phyloP scores from a whole-genome alignment of 306 rosid species.

The Malus fusca region DNA sequence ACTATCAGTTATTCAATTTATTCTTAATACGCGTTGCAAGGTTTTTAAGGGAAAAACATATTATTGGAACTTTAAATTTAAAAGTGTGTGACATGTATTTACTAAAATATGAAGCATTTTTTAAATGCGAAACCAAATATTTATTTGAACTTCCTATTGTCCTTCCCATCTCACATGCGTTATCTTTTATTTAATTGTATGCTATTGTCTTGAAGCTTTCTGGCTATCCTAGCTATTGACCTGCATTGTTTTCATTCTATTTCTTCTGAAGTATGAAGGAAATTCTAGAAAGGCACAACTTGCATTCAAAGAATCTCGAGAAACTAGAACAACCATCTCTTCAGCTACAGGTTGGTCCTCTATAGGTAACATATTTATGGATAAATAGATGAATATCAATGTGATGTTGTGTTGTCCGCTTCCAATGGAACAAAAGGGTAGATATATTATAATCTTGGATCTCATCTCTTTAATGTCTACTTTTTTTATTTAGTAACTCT shows the following conservation, averaged over 20 bases:
- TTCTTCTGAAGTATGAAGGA: constrained; percentile 61
- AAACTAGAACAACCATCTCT: constrained; percentile 75
- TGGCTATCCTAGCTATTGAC: neutral
- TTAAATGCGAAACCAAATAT: neutral
- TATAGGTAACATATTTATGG: neutral
- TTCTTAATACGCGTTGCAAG: neutral
- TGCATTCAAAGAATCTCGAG: constrained; percentile 73
- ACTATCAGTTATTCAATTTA: neutral
- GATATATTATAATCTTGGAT: too few relatives aligned
- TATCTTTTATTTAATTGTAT: neutral
- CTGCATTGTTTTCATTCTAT: constrained; percentile 2
- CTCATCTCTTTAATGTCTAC: neutral
- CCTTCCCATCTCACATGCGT: neutral
- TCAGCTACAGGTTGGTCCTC: constrained; percentile 61
- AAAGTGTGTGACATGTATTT: neutral
- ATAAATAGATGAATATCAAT: neutral
- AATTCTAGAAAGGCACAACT: constrained; percentile 59
- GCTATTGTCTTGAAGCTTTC: neutral
- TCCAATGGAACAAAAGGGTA: neutral
- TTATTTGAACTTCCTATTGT: neutral
- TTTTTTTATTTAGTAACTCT: too few relatives aligned
- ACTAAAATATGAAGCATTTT: neutral
- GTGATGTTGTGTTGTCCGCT: neutral
- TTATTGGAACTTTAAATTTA: neutral
- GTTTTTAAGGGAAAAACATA: neutral